These are phyloP conservation scores for Adansonia madagascariensis DNA, from an alignment of 441 rosid species.

Conservation along the genomic window DNA sequence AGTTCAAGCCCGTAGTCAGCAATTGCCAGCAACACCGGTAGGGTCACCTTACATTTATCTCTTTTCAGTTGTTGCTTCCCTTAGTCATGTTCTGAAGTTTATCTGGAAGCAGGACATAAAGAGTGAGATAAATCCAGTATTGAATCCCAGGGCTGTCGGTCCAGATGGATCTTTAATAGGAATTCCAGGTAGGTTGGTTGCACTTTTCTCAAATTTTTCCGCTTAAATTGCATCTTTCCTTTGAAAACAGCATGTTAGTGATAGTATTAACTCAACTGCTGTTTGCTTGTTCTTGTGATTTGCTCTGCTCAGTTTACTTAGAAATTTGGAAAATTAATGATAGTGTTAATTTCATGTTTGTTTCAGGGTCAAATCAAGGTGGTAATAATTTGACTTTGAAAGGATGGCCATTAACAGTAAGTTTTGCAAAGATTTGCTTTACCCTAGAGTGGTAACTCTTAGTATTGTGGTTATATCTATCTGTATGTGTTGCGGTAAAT, in stretches of 20 bases:
- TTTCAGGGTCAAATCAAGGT: conserved; percentile 87
- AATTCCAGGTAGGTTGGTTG: conserved; percentile 61
- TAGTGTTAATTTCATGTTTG: conserved; percentile 10
- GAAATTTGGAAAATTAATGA: neutral
- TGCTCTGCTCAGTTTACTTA: neutral
- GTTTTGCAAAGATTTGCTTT: conserved; percentile 30
- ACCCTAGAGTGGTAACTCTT: neutral
- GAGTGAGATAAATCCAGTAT: conserved; percentile 77
- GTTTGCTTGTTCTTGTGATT: conserved; percentile 14
- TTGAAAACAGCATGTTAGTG: conserved; percentile 24
- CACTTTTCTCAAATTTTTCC: neutral
- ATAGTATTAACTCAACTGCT: neutral
- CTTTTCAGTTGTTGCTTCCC: conserved; percentile 7
- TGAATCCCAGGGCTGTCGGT: conserved; percentile 77
- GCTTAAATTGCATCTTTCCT: conserved; percentile 18
- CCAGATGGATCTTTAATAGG: conserved; percentile 88
- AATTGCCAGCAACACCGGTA: conserved; percentile 68
- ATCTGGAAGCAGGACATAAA: conserved; percentile 77
- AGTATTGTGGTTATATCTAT: neutral
- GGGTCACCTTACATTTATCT: conserved; percentile 21
- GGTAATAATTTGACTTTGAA: conserved; percentile 80
- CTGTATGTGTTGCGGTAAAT: conserved; percentile 4
- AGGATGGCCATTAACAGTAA: conserved; percentile 97
- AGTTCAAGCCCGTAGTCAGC: conserved; percentile 79
- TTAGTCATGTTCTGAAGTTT: conserved; percentile 27